A percentile compares a stretch with the other conserved stretches of the same genome.
These are phyloP conservation scores for Botrytis tulipae DNA, from an alignment of 2,329 filamentous ascomycete genomes.

Conservation along the genomic window DNA sequence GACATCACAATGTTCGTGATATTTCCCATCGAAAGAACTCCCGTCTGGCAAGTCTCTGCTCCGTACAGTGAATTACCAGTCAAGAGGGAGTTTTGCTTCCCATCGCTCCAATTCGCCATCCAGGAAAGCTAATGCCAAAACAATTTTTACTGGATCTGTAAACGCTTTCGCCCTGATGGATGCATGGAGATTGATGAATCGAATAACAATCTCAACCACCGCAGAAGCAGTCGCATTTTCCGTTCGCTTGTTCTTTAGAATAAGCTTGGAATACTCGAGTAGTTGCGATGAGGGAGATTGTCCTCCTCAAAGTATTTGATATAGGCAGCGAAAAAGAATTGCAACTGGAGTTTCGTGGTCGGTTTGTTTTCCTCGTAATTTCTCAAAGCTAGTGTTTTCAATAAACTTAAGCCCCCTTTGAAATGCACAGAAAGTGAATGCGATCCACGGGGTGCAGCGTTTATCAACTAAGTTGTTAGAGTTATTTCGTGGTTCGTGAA, in stretches of 20 bases:
- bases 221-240: background rate
- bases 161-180: constrained; percentile 13
- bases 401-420: constrained; percentile 27
- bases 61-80: constrained; percentile 24
- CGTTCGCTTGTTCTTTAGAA: background rate
- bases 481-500: background rate
- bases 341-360: background rate
- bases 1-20: constrained; percentile 29
- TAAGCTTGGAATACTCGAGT: background rate
- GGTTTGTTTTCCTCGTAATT: background rate
- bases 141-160: constrained; percentile 17
- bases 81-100: constrained; percentile 26
- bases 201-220: constrained; percentile 18
- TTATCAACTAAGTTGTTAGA: constrained; percentile 5
- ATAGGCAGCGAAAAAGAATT: constrained; percentile 10
- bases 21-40: constrained; percentile 24
- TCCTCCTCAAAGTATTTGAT: constrained; percentile 7
- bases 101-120: constrained; percentile 28
- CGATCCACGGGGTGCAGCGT: constrained; percentile 25
- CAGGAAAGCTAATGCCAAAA: constrained; percentile 22
- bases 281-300: background rate
- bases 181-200: constrained; percentile 27
- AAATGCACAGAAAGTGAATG: constrained; percentile 29
- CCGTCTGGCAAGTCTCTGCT: background rate
- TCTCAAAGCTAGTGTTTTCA: constrained; percentile 23